Evolutionary conservation across 2,329 filamentous ascomycete genomes (phyloP), one percentile per base, ranked within the genome.

Genomic region (Phaeoacremonium minimum): DNA sequence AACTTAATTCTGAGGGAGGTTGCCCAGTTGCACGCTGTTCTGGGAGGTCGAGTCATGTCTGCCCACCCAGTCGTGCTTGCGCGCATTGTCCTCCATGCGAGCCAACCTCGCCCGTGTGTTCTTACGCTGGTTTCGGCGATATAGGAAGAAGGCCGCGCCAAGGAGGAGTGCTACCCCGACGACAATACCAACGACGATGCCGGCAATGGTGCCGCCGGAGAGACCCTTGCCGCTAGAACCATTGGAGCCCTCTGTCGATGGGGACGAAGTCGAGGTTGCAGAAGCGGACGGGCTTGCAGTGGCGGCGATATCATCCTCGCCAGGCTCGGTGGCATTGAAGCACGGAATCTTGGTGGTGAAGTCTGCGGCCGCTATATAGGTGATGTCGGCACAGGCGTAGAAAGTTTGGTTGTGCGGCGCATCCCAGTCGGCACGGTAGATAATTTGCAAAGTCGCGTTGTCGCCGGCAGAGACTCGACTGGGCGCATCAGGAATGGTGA

Each of bases 391-490:
- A 33, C 60, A 64, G 15, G 57, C 55, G 28, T 54, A 64, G 44
- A 62, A 63, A 1, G 57, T 55, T 43, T 63, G 52, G 29, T 60
- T 58, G 12, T 48, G 47, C 36, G 58, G 57, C 32, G 56, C 60
- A 44, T 66, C 52, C 46, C 64, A 69, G 43, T 65, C 58, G 36
- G 67, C 60, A 35, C 56, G 60, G 53, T 73, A 73, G 40, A 63
- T 62, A 44, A 74, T 57, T 46, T 72, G 69, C 15, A 73, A 56
- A 7, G 70, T 74, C 15, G 70, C 70, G 38, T 67, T 67, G 36
- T 57, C 53, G 14, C 70, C 69, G 5, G 60, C 47, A n/a, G 46
- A 45, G 38, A 63, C 54, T 7, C 46, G 50, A 4, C 53, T 44
- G 1, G 64, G 57, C 1, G 58, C 48, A 22, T 57, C 43, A 13